Conservation (phyloP, 2,329 filamentous ascomycete genomes). For the Cordyceps javanica region DNA sequence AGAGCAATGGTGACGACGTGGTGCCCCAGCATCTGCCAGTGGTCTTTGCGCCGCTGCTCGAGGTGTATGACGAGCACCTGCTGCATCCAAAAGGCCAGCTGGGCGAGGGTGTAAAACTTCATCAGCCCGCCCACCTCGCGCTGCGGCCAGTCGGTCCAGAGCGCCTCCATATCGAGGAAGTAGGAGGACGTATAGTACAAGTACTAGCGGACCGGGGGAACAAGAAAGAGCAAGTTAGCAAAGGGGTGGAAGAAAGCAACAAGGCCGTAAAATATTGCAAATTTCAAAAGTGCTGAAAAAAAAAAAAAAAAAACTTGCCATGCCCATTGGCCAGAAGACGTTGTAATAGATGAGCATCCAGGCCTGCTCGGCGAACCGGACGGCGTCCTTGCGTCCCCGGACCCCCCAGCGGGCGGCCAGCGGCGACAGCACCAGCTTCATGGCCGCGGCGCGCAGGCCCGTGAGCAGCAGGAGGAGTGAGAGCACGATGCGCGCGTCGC, state of each 20-base stretch:
- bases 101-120: conserved; percentile 57
- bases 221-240: background rate
- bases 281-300: no score
- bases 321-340: conserved; percentile 74
- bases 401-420: conserved; percentile 69
- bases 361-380: conserved; percentile 88
- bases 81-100: conserved; percentile 90
- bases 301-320: conserved; percentile 51
- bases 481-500: conserved; percentile 71
- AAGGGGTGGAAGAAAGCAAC: background rate
- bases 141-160: conserved; percentile 82
- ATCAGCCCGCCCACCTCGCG: conserved; percentile 61
- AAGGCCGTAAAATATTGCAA: no score
- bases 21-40: conserved; percentile 92
- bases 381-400: conserved; percentile 64
- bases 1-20: conserved; percentile 87
- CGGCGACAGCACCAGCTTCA: conserved; percentile 83
- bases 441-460: conserved; percentile 71
- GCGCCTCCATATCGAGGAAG: conserved; percentile 66
- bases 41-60: conserved; percentile 88
- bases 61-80: conserved; percentile 92
- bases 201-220: conserved; percentile 58
- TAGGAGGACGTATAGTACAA: conserved; percentile 74
- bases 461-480: conserved; percentile 82
- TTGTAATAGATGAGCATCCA: conserved; percentile 83